Base-by-base conservation (phyloP, 1,284 basidiomycete genomes). In the Puccinia novopanici region DNA sequence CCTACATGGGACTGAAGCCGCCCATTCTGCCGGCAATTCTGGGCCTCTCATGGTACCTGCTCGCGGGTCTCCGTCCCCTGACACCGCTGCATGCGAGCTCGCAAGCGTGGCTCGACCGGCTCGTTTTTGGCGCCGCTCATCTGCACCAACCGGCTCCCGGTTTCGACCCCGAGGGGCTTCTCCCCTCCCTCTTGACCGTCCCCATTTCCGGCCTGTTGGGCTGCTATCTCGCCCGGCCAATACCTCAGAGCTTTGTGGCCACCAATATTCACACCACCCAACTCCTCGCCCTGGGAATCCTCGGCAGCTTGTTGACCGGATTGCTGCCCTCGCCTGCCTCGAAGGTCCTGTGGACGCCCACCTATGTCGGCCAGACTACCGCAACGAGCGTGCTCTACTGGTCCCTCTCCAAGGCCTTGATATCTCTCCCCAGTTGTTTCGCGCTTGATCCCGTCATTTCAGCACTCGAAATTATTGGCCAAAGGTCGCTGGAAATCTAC, bases 91-190 rank as follows among this genome's bases (percentile, higher is more conserved):
- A 42, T 52, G 13, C 8, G 1, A 59, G 40, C 30, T 37, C 77
- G 0, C 77, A 80, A 54, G 68, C 77, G 5, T 42, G 37, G 50
- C n/a, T 80, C 24, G 77, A 80, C 63, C 54, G n/a, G 6, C 8
- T 17, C 10, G 12, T 73, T 6, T 80, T 72, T 10, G 77, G 77
- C 37, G 5, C 52, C 19, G 27, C 42, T 30, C 77, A 80, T 73
- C 48, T 80, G 4, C 52, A 80, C 34, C 8, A 73, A 37, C 68
- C 37, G 12, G 40, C 6, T 3, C 6, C 42, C 42, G 68, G 68
- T 2, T 80, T 73, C 30, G 77, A 80, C 65, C 77, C 77, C 8
- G 77, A 80, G 48, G 77, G 77, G 6, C 12, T 80, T 15, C 70
- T 80, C 24, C 55, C 67, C n/a, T 72, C 77, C 22, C 24, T 80